A percentile compares a stretch with the other conserved stretches of the same genome.
phyloP scores from a whole-genome alignment of 176 grass and related monocot genomes.

The Ampelocalamus luodianensis region DNA sequence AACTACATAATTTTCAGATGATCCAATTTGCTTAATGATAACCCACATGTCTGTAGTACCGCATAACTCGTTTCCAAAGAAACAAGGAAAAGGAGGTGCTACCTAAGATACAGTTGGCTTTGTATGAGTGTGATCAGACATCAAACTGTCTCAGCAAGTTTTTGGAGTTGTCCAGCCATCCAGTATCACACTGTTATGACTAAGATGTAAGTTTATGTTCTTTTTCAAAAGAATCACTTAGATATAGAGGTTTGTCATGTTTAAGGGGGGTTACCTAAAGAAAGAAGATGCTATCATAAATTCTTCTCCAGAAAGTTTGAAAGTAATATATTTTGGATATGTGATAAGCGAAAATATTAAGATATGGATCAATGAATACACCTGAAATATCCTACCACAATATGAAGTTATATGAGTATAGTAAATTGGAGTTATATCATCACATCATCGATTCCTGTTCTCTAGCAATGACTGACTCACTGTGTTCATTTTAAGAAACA shows the following conservation, averaged over 20 bases:
- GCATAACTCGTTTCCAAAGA: background rate
- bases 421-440: background rate
- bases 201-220: background rate
- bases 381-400: background rate
- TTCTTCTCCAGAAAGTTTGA: background rate
- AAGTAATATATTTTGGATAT: background rate
- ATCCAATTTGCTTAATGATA: background rate
- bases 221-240: background rate
- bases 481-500: background rate
- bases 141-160: background rate
- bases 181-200: background rate
- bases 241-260: background rate
- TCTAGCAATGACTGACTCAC: background rate
- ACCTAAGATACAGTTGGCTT: background rate
- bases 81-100: background rate
- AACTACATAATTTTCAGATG: background rate
- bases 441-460: background rate
- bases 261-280: background rate
- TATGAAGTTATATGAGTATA: background rate
- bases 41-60: background rate
- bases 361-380: background rate
- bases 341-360: background rate
- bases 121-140: background rate
- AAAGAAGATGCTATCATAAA: background rate
- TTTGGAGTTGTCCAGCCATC: background rate